Evolutionary conservation across 2,329 filamentous ascomycete genomes (phyloP).

Genomic region (Verticillium zaregamsianum): DNA sequence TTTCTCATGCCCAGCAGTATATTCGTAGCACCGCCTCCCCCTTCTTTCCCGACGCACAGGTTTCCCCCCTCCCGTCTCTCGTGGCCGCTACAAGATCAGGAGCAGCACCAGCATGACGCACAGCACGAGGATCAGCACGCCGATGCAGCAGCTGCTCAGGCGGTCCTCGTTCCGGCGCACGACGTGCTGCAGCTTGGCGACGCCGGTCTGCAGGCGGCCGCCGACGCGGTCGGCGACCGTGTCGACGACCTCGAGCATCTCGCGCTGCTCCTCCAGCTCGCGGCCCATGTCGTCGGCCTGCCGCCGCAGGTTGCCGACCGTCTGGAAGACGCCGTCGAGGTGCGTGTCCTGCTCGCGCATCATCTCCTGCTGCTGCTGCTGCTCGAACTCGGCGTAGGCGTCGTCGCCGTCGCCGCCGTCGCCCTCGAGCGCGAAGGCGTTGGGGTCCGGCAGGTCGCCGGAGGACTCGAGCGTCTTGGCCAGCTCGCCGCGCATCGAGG

Average conservation of each 20-base stretch:
- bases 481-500: conserved; percentile 84
- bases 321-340: conserved; percentile 87
- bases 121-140: conserved; percentile 78
- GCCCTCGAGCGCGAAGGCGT: conserved; percentile 55
- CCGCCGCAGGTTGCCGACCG: conserved; percentile 82
- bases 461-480: conserved; percentile 49
- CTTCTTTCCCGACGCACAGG: neutral
- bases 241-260: conserved; percentile 85
- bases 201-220: conserved; percentile 76
- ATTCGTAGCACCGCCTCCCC: neutral
- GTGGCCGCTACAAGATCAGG: conserved; percentile 49
- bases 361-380: conserved; percentile 84
- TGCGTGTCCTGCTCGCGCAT: conserved; percentile 94
- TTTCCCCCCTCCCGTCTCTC: neutral
- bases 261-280: conserved; percentile 90
- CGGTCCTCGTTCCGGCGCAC: conserved; percentile 87
- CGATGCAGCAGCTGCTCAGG: conserved; percentile 87
- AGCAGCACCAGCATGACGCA: conserved; percentile 83
- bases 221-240: conserved; percentile 81
- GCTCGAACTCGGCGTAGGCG: conserved; percentile 78
- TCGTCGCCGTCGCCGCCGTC: conserved; percentile 49
- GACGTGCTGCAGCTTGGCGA: conserved; percentile 81
- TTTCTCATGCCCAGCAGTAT: neutral
- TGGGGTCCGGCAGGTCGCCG: conserved; percentile 49
- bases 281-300: conserved; percentile 96